Conservation (phyloP, 108 stramenopile species). For the Aurantiochytrium sp. region DNA sequence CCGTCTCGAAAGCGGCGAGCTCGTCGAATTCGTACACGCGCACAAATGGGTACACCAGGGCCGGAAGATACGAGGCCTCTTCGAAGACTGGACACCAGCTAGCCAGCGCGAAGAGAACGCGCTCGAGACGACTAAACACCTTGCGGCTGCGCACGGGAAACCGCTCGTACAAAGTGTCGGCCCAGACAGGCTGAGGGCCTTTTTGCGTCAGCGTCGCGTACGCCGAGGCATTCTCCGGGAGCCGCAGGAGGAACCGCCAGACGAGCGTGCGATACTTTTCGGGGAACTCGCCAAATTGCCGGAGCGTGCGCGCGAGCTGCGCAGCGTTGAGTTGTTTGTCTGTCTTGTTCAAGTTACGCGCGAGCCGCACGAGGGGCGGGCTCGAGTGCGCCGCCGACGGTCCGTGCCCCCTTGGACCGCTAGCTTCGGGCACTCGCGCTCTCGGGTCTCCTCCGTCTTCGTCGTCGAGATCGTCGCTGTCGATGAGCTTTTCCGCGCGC, state of each 20-base stretch:
- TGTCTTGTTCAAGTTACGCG: background rate
- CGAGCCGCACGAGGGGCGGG: background rate
- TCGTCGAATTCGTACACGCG: slow-evolving; percentile 36
- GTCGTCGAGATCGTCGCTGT: background rate
- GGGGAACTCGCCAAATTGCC: slow-evolving; percentile 39
- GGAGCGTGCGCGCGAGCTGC: background rate
- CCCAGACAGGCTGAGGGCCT: slow-evolving; percentile 35
- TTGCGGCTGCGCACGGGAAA: slow-evolving; percentile 29
- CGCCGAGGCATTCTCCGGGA: slow-evolving; percentile 39
- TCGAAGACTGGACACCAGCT: slow-evolving; percentile 43
- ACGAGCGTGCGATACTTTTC: slow-evolving; percentile 34
- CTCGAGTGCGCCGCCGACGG: too few relatives aligned
- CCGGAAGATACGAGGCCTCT: slow-evolving; percentile 40
- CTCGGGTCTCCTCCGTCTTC: too few relatives aligned
- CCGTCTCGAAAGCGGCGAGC: slow-evolving; percentile 42
- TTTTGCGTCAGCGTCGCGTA: slow-evolving; percentile 31
- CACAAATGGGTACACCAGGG: slow-evolving; percentile 44
- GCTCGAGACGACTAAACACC: slow-evolving; percentile 33
- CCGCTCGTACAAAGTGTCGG: background rate
- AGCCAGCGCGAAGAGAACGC: slow-evolving; percentile 25
- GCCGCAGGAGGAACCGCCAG: slow-evolving; percentile 43
- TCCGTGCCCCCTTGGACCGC: too few relatives aligned
- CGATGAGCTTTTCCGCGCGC: background rate
- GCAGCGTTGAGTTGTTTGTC: background rate
- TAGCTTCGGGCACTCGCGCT: too few relatives aligned